Evolutionary conservation across 225 moss, liverwort and hornwort species (phyloP).

Genomic region (Pleurozium schreberi): DNA sequence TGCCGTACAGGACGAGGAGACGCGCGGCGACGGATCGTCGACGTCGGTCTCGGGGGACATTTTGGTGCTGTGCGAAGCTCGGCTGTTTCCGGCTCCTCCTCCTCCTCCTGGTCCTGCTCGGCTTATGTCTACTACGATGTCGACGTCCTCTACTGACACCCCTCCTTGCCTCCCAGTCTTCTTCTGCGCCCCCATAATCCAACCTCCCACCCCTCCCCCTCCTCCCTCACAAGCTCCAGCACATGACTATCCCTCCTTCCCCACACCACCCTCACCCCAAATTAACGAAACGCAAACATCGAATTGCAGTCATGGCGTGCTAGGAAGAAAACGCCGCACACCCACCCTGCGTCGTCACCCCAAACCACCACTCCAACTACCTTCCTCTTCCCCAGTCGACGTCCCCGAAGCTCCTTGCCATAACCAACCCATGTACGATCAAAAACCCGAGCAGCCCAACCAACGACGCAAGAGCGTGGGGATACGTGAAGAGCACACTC

Average conservation of each 20-base stretch:
- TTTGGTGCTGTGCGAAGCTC: background rate
- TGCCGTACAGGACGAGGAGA: conserved; percentile 3
- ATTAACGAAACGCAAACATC: background rate
- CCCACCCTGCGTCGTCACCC: background rate
- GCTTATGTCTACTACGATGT: conserved; percentile 36
- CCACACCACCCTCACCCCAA: background rate
- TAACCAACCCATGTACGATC: conserved; percentile 1
- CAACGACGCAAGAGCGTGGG: background rate
- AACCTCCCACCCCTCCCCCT: background rate
- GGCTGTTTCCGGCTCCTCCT: background rate
- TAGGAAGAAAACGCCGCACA: background rate
- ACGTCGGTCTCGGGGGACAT: background rate
- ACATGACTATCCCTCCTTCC: background rate
- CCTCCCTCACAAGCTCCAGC: background rate
- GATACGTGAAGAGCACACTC: background rate
- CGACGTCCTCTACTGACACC: conserved; percentile 9
- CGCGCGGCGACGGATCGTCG: conserved; percentile 13
- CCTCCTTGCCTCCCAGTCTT: conserved; percentile 17
- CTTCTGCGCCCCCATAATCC: conserved; percentile 46
- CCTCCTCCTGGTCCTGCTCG: background rate
- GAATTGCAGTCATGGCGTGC: background rate
- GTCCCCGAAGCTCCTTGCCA: background rate
- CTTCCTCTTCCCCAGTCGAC: background rate
- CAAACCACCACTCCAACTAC: background rate
- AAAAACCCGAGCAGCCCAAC: background rate